These are phyloP conservation scores for Corchorus olitorius DNA, from an alignment of 345 rosid genomes.

Conservation along the genomic window DNA sequence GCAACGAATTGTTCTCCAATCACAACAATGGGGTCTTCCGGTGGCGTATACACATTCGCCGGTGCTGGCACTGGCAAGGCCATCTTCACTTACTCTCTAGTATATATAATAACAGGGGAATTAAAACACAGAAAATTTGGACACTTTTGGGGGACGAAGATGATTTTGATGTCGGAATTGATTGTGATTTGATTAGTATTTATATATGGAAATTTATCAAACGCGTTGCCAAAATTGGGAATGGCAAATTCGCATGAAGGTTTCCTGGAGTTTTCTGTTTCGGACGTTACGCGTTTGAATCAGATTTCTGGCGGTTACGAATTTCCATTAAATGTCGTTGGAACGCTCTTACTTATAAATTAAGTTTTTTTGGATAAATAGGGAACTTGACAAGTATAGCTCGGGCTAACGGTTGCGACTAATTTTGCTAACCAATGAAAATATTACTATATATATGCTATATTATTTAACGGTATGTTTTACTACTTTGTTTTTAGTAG, in stretches of 20 bases:
- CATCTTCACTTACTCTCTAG: not conserved
- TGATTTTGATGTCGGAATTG: not conserved
- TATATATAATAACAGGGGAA: not conserved
- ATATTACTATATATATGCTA: too few relatives aligned
- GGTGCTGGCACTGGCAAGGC: not conserved
- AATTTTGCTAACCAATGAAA: too few relatives aligned
- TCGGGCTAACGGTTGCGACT: too few relatives aligned
- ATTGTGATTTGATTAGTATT: not conserved
- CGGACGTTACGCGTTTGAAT: not conserved
- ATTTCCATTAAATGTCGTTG: too few relatives aligned
- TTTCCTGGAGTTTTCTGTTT: not conserved
- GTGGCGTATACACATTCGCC: not conserved
- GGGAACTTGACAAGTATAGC: too few relatives aligned
- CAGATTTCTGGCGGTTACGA: too few relatives aligned
- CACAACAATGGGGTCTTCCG: constrained; percentile 31
- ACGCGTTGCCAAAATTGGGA: not conserved
- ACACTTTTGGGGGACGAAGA: not conserved
- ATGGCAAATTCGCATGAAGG: not conserved
- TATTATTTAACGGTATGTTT: too few relatives aligned
- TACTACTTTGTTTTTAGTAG: too few relatives aligned
- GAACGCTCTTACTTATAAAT: too few relatives aligned
- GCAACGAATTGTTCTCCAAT: constrained; percentile 35
- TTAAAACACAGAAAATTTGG: not conserved
- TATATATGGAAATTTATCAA: not conserved
- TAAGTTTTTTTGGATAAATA: too few relatives aligned